Conservation (phyloP, 352 stramenopile species). For the Hyaloperonospora arabidopsidis region DNA sequence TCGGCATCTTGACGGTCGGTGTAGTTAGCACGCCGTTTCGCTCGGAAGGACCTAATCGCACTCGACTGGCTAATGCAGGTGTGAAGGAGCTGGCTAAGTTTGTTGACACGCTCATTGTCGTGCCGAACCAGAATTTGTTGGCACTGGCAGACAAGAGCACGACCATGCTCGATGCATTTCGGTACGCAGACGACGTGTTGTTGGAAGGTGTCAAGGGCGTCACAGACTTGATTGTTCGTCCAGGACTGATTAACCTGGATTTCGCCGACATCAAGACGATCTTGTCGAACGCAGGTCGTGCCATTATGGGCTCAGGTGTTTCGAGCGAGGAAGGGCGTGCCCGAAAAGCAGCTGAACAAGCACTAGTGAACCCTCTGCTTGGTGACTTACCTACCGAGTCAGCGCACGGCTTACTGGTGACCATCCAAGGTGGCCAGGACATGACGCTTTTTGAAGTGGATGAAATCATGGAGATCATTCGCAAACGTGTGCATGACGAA, state of each 20-base stretch:
- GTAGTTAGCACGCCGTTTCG: conserved; percentile 95
- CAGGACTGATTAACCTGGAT: conserved; percentile 95
- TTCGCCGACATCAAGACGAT: conserved; percentile 96
- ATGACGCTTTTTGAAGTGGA: conserved; percentile 92
- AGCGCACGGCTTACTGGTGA: conserved; percentile 91
- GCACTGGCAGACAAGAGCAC: conserved; percentile 89
- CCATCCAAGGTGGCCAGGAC: conserved; percentile 89
- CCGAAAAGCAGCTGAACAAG: conserved; percentile 85
- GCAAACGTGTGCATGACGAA: conserved; percentile 62
- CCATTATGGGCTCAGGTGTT: conserved; percentile 92
- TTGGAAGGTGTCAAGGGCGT: conserved; percentile 93
- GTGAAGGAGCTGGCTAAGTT: conserved; percentile 88
- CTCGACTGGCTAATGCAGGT: conserved; percentile 87
- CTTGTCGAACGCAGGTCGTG: conserved; percentile 89
- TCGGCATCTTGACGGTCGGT: conserved; percentile 91
- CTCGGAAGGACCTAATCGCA: conserved; percentile 92
- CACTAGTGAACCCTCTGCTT: conserved; percentile 92
- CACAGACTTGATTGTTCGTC: conserved; percentile 93
- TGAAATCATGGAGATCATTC: conserved; percentile 84
- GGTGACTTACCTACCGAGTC: conserved; percentile 90
- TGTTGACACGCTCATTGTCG: conserved; percentile 94
- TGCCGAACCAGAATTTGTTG: conserved; percentile 95
- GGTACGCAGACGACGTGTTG: conserved; percentile 92
- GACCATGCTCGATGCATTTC: conserved; percentile 90
- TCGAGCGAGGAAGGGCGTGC: conserved; percentile 71